phyloP scores from a whole-genome alignment of 2,329 filamentous ascomycete genomes.

The Ophiostoma quercus region DNA sequence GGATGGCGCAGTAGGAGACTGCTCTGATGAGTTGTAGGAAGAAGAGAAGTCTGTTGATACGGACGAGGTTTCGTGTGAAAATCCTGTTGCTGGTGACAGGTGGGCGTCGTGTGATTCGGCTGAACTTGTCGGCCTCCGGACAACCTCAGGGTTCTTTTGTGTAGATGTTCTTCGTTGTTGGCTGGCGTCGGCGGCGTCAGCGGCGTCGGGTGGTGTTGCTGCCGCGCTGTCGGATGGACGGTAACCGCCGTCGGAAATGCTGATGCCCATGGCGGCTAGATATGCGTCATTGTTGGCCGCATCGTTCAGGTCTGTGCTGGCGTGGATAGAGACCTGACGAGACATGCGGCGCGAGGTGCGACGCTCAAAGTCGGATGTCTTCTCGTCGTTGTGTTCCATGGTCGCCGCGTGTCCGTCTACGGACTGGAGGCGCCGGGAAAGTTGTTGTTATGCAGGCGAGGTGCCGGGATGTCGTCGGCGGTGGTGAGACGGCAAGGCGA shows the following conservation, averaged over 20 bases:
- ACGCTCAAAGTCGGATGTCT: constrained; percentile 27
- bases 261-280: constrained; percentile 20
- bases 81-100: neutral
- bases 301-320: constrained; percentile 17
- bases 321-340: constrained; percentile 21
- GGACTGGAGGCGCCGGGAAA: constrained; percentile 11
- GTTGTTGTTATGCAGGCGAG: neutral
- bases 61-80: neutral
- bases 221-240: constrained; percentile 17
- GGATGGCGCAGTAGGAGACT: neutral
- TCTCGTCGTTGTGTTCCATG: constrained; percentile 27
- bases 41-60: neutral
- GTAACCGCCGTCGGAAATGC: constrained; percentile 27
- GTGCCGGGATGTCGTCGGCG: neutral
- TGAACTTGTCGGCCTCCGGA: neutral
- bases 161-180: neutral
- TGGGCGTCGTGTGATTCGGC: neutral
- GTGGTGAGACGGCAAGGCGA: neutral
- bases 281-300: constrained; percentile 18
- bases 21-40: neutral
- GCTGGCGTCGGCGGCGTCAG: neutral
- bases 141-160: neutral
- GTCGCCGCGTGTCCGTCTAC: constrained; percentile 12
- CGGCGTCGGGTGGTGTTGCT: neutral
- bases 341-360: constrained; percentile 27